phyloP scores from a whole-genome alignment of 192 early-diverging fungal species.

The Coemansia aciculifera region DNA sequence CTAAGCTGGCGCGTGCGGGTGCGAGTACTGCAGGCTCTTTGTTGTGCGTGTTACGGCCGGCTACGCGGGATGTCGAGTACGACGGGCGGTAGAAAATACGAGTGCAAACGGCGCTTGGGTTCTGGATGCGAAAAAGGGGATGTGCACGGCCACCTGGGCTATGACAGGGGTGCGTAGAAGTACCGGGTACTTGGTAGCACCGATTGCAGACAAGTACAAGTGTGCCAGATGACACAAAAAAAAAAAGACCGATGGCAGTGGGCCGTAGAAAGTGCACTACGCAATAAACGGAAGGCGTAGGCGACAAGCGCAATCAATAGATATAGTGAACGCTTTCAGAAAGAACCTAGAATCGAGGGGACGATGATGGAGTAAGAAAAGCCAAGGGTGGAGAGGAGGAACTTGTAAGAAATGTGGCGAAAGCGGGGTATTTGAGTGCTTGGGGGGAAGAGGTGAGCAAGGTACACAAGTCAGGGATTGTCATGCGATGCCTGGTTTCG shows the following conservation, averaged over 20 bases:
- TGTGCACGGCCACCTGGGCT: background rate
- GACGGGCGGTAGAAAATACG: background rate
- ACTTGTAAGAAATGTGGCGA: slow-evolving; percentile 1
- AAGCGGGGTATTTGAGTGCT: slow-evolving; percentile 2
- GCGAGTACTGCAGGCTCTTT: slow-evolving; percentile 3
- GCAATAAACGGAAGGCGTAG: background rate
- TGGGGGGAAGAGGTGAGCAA: background rate
- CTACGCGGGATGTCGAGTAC: background rate
- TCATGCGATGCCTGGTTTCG: background rate
- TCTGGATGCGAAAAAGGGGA: background rate
- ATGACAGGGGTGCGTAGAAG: background rate
- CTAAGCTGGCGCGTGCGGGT: slow-evolving; percentile 6
- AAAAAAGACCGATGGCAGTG: background rate
- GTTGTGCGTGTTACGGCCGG: background rate
- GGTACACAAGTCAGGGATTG: background rate
- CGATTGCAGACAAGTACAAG: background rate
- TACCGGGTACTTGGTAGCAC: background rate
- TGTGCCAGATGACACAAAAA: background rate
- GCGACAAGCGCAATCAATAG: background rate
- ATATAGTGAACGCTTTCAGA: background rate
- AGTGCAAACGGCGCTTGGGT: background rate
- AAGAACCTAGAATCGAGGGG: slow-evolving; percentile 2
- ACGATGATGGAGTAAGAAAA: background rate
- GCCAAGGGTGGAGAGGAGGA: background rate
- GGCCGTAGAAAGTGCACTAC: background rate